These are phyloP conservation scores for Penicilliopsis zonata DNA, from an alignment of 495 filamentous ascomycete genomes.

Conservation along the genomic window DNA sequence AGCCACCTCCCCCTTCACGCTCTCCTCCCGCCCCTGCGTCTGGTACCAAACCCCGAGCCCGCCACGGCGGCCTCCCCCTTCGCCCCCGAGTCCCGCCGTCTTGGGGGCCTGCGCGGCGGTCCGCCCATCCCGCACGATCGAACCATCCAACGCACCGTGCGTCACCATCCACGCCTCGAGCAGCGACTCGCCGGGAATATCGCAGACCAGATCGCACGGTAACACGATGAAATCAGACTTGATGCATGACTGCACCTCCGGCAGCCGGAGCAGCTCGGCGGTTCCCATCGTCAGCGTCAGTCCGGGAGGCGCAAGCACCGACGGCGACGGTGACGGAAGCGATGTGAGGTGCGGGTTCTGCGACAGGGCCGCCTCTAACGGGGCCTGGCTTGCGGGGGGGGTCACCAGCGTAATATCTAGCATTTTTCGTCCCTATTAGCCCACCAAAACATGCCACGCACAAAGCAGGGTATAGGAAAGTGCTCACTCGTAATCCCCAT, in stretches of 20 bases:
- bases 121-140: slow-evolving; percentile 13
- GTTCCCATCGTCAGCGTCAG: slow-evolving; percentile 73
- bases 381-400: slow-evolving; percentile 57
- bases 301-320: slow-evolving; percentile 59
- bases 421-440: too few relatives aligned
- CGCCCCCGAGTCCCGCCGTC: slow-evolving; percentile 34
- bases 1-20: slow-evolving; percentile 78
- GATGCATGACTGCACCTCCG: slow-evolving; percentile 57
- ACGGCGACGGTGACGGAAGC: slow-evolving; percentile 60
- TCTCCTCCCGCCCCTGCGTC: slow-evolving; percentile 56
- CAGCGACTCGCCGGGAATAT: slow-evolving; percentile 68
- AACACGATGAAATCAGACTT: slow-evolving; percentile 80
- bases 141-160: slow-evolving; percentile 51
- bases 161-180: slow-evolving; percentile 88
- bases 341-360: slow-evolving; percentile 81
- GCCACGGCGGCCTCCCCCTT: slow-evolving; percentile 50
- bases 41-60: slow-evolving; percentile 83
- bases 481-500: slow-evolving; percentile 66
- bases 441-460: too few relatives aligned
- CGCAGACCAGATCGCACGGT: slow-evolving; percentile 89
- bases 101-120: slow-evolving; percentile 17
- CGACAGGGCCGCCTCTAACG: slow-evolving; percentile 65
- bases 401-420: slow-evolving; percentile 76
- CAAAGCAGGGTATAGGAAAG: too few relatives aligned
- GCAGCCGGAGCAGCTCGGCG: slow-evolving; percentile 75